Conservation (phyloP, 176 grass and related monocot species). For the Stipa capillata region DNA sequence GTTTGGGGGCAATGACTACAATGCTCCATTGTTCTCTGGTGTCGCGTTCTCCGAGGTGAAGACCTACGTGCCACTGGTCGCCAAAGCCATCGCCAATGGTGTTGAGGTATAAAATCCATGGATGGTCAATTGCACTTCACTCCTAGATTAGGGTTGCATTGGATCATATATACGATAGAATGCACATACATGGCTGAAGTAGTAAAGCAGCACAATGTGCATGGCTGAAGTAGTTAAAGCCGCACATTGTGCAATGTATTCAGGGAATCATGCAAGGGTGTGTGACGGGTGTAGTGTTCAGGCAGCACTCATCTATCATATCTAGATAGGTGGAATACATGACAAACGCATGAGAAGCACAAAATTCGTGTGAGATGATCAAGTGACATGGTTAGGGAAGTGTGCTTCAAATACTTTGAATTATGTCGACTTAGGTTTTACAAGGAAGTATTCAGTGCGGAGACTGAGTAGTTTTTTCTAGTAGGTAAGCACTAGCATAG, state of each 20-base stretch:
- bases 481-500: not conserved
- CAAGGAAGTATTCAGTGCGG: not conserved
- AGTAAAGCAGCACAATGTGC: not conserved
- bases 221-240: no score
- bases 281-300: not conserved
- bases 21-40: conserved; percentile 78
- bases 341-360: not conserved
- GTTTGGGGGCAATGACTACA: conserved; percentile 97
- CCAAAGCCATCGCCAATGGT: conserved; percentile 55
- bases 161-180: not conserved
- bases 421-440: not conserved
- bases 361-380: not conserved
- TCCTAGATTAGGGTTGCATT: not conserved
- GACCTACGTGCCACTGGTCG: conserved; percentile 58
- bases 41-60: conserved; percentile 47
- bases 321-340: not conserved
- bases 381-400: not conserved
- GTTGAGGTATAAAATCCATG: conserved; percentile 51
- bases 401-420: no score
- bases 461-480: not conserved
- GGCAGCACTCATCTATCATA: not conserved
- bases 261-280: not conserved
- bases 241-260: not conserved
- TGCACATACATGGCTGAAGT: not conserved
- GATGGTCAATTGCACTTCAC: not conserved